Base-by-base conservation (phyloP, 2,329 filamentous ascomycete genomes). In the Teratosphaeriaceae sp. region DNA sequence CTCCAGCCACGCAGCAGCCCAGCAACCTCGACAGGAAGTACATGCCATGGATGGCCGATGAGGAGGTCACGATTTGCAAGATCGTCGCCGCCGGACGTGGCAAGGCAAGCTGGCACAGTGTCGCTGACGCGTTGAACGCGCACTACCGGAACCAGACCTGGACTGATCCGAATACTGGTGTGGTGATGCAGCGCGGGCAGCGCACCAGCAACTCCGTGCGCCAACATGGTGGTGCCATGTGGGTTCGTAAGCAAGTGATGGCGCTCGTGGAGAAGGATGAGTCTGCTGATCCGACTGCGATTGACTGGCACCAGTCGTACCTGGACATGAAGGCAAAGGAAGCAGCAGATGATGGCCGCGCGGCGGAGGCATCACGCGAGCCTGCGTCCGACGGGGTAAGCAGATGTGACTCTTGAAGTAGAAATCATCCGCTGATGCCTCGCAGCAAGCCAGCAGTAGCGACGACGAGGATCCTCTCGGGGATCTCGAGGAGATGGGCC, bases 401-500 rank as follows among this genome's bases (percentile, higher is more conserved):
- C 27, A 30, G 4, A 4, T 11, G 12, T 13, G 27, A 30, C 27
- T 11, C 12, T 13, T 11, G 13, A 30, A 6, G 4, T n/a, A 30
- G 4, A 4, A 12, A 5, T n/a, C 5, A 30, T 4, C 4, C 27
- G 12, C 4, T 15, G 3, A 3, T 13, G 18, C 9, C 6, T 34
- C 8, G 15, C 3, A 19, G 18, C 18, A 34, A 18, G 15, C 5
- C 15, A 34, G 20, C 7, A 15, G 15, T 18, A 5, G 15, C 34
- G 15, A 18, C 11, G 34, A 38, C 16, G 3, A 38, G n/a, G 8
- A 23, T 24, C 3, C 19, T 5, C n/a, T 24, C 19, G 35, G 21
- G 5, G 34, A 36, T 36, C 16, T 36, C 20, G 34, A 36, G 6
- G 34, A 36, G 34, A 36, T 36, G 34, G 9, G 18, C 11, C 34